Evolutionary conservation across 169 alveolate genomes (phyloP).

Genomic region (Plasmodium gonderi): DNA sequence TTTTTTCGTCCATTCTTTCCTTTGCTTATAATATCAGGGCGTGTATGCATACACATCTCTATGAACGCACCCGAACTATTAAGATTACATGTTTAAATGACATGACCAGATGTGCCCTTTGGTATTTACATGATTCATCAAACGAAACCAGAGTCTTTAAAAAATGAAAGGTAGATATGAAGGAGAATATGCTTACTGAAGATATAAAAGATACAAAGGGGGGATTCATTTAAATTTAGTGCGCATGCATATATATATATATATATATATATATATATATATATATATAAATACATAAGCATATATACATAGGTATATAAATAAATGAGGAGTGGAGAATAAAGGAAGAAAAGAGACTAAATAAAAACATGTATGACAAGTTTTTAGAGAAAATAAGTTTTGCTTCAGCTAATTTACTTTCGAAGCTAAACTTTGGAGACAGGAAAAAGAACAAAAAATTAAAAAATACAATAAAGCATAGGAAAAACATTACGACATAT

Average conservation of each 20-base stretch:
- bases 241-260: background rate
- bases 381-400: slow-evolving; percentile 42
- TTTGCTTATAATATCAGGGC: background rate
- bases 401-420: slow-evolving; percentile 28
- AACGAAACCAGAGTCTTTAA: background rate
- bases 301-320: background rate
- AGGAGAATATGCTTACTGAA: background rate
- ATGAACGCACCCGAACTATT: background rate
- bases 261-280: background rate
- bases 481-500: background rate
- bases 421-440: slow-evolving; percentile 13
- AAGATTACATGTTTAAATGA: background rate
- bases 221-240: background rate
- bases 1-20: too few relatives aligned
- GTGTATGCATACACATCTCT: background rate
- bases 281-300: background rate
- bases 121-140: background rate
- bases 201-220: background rate
- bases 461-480: slow-evolving; percentile 6
- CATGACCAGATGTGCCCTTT: background rate
- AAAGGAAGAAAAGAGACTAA: background rate
- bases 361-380: slow-evolving; percentile 60
- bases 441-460: background rate
- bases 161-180: background rate
- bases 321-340: background rate